These are phyloP conservation scores for Helichrysum umbraculigerum DNA, from an alignment of 129 eudicot genomes.

Conservation along the genomic window DNA sequence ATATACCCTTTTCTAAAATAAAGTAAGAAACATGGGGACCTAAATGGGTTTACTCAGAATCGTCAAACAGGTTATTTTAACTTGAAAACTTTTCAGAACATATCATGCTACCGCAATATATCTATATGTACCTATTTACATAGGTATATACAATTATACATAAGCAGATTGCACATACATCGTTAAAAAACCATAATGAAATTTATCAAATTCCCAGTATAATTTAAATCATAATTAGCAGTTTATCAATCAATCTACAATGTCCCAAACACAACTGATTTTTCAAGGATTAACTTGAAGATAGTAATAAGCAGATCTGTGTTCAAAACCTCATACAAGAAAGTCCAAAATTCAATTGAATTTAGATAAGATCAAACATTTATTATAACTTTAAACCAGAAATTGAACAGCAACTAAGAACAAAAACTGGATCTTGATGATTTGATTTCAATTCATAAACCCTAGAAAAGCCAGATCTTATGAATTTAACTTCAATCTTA, in stretches of 20 bases:
- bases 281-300: background rate
- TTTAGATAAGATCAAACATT: background rate
- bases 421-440: background rate
- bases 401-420: background rate
- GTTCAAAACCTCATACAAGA: conserved; percentile 10
- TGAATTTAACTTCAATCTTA: background rate
- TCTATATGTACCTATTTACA: background rate
- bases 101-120: background rate
- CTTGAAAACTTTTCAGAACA: background rate
- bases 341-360: background rate
- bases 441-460: background rate
- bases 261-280: background rate
- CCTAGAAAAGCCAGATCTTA: conserved; percentile 16
- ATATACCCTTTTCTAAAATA: conserved; percentile 12
- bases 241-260: background rate
- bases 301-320: background rate
- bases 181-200: background rate
- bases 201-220: background rate
- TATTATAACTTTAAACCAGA: background rate
- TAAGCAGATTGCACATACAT: background rate
- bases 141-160: no score
- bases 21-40: background rate
- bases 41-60: background rate
- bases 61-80: background rate
- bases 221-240: background rate